These are phyloP conservation scores for Mortierella polycephala DNA, from an alignment of 371 early-diverging fungal genomes.

Conservation along the genomic window DNA sequence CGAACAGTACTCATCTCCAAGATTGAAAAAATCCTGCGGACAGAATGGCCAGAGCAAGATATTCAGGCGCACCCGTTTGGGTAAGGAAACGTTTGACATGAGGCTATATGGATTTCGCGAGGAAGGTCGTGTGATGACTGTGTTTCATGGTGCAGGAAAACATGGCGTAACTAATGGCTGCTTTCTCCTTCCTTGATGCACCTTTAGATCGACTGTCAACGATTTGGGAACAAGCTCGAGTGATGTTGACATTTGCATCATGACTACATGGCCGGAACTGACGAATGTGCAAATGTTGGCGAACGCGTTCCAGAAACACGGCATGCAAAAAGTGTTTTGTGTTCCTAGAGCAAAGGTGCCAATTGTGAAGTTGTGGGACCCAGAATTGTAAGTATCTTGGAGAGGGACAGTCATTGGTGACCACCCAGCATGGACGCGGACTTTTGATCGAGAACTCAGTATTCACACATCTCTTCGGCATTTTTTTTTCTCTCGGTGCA, in stretches of 20 bases:
- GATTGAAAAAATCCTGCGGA: conserved; percentile 36
- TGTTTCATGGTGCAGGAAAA: no score
- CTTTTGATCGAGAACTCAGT: background rate
- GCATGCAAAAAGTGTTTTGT: conserved; percentile 64
- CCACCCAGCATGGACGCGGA: background rate
- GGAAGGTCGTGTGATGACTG: background rate
- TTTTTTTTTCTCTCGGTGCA: background rate
- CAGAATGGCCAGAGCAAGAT: conserved; percentile 52
- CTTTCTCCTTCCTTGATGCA: no score
- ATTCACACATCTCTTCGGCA: background rate
- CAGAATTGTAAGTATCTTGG: conserved; percentile 62
- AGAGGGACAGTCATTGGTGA: background rate
- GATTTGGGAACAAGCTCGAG: conserved; percentile 63
- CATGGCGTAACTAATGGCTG: no score
- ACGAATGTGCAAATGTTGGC: conserved; percentile 61
- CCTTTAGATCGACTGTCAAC: conserved; percentile 66
- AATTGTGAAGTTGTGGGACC: conserved; percentile 71
- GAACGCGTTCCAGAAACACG: conserved; percentile 58
- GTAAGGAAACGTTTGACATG: conserved; percentile 18
- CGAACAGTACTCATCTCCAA: conserved; percentile 42
- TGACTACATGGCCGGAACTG: conserved; percentile 62
- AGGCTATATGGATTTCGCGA: no score
- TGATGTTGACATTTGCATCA: conserved; percentile 74
- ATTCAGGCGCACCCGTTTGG: conserved; percentile 54
- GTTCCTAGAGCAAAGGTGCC: conserved; percentile 75